phyloP scores from a whole-genome alignment of 1,284 basidiomycete species.

The Ganoderma sp. region DNA sequence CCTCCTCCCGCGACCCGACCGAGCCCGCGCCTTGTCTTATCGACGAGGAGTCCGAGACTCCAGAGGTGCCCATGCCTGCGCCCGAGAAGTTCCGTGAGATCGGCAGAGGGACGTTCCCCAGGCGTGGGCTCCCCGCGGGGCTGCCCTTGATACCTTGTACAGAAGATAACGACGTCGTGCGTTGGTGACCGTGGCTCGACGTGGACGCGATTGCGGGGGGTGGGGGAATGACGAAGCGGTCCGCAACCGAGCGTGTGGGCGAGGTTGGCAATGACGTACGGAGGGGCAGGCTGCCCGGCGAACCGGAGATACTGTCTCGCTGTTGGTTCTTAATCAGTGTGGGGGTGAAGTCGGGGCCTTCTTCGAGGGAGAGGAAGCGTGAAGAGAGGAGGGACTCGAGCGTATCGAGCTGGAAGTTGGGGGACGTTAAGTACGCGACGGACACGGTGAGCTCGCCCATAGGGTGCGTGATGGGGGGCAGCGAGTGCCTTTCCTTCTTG shows the following conservation, averaged over 20 bases:
- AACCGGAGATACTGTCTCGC: conserved; percentile 53
- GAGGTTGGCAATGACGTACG: conserved; percentile 51
- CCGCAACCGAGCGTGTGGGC: conserved; percentile 54
- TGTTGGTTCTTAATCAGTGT: conserved; percentile 63
- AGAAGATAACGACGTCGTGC: conserved; percentile 44
- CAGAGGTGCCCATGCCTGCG: conserved; percentile 41
- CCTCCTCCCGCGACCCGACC: conserved; percentile 47
- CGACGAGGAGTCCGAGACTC: conserved; percentile 46
- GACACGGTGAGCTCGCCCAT: conserved; percentile 66
- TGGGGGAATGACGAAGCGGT: conserved; percentile 60
- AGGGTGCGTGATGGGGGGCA: conserved; percentile 70
- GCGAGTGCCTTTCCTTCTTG: conserved; percentile 57
- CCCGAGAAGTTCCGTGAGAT: conserved; percentile 38
- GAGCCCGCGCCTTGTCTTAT: conserved; percentile 47
- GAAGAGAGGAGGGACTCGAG: conserved; percentile 75
- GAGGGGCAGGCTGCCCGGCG: conserved; percentile 51
- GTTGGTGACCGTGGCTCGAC: conserved; percentile 32
- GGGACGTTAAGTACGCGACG: conserved; percentile 65
- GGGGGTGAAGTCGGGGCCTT: conserved; percentile 64
- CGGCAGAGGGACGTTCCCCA: conserved; percentile 41
- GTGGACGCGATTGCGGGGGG: conserved; percentile 42
- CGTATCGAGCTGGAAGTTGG: conserved; percentile 74
- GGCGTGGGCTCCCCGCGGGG: conserved; percentile 44
- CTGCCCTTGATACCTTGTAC: conserved; percentile 32
- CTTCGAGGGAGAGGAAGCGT: conserved; percentile 68